phyloP scores from a whole-genome alignment of 176 grass and related monocot genomes.

The Carex parvula region DNA sequence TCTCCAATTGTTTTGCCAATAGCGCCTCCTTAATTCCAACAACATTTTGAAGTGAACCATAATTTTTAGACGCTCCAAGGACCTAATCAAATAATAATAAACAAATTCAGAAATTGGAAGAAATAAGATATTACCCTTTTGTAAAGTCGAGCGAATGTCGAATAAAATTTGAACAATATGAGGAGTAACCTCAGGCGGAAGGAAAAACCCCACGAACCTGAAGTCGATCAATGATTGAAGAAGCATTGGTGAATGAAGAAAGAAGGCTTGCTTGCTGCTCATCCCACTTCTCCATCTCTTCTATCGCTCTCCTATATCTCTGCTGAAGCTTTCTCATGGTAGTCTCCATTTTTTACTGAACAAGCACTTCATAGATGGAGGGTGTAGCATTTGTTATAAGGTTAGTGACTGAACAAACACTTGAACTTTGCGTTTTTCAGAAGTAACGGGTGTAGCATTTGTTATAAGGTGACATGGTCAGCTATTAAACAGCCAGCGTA shows the following conservation, averaged over 20 bases:
- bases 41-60: conserved; percentile 47
- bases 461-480: too few species aligned
- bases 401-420: too few species aligned
- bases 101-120: not conserved
- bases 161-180: not conserved
- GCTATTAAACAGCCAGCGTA: too few species aligned
- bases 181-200: not conserved
- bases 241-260: conserved; percentile 48
- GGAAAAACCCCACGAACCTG: conserved; percentile 26
- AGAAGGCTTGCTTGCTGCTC: conserved; percentile 48
- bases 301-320: conserved; percentile 39
- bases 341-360: conserved; percentile 38
- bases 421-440: too few species aligned
- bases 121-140: not conserved
- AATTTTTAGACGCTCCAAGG: conserved; percentile 59
- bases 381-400: too few species aligned
- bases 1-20: conserved; percentile 62
- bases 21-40: conserved; percentile 47
- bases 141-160: not conserved
- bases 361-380: too few species aligned
- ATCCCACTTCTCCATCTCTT: conserved; percentile 60
- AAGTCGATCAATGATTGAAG: conserved; percentile 49
- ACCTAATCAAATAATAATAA: conserved; percentile 31
- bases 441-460: too few species aligned
- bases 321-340: conserved; percentile 65